Percentiles rank a stretch among this genome's conserved stretches.
Evolutionary conservation across 1,284 basidiomycete species (phyloP).

Genomic region (Moesziomyces sp.): DNA sequence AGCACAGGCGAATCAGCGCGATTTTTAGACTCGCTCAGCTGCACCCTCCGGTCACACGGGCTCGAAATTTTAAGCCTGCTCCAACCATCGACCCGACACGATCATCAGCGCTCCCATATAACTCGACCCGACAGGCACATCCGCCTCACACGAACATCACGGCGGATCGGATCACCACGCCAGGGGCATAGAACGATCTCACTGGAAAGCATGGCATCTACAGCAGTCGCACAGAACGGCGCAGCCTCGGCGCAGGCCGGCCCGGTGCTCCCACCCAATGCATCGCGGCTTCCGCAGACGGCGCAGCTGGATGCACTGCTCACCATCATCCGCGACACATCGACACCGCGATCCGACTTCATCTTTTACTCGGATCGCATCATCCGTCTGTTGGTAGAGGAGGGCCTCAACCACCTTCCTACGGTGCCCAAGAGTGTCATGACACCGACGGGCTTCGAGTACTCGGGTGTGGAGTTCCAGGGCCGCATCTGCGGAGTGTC

Average conservation of each 20-base stretch:
- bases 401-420: conserved; percentile 92
- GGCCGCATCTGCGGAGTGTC: conserved; percentile 63
- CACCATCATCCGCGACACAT: conserved; percentile 82
- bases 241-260: conserved; percentile 14
- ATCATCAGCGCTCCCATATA: background rate
- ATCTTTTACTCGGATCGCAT: conserved; percentile 88
- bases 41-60: background rate
- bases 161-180: background rate
- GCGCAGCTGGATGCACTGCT: conserved; percentile 84
- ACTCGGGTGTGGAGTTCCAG: conserved; percentile 68
- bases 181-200: background rate
- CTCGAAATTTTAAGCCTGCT: background rate
- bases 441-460: conserved; percentile 75
- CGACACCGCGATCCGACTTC: conserved; percentile 81
- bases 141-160: background rate
- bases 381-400: conserved; percentile 74
- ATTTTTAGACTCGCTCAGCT: background rate
- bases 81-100: too few species aligned
- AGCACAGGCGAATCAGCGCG: background rate
- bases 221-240: conserved; percentile 20
- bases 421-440: conserved; percentile 56
- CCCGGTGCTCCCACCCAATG: conserved; percentile 75
- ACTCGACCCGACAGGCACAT: background rate
- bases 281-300: conserved; percentile 85
- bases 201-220: conserved; percentile 15